phyloP scores from a whole-genome alignment of 192 early-diverging fungal species.

The Entophlyctis luteolus region DNA sequence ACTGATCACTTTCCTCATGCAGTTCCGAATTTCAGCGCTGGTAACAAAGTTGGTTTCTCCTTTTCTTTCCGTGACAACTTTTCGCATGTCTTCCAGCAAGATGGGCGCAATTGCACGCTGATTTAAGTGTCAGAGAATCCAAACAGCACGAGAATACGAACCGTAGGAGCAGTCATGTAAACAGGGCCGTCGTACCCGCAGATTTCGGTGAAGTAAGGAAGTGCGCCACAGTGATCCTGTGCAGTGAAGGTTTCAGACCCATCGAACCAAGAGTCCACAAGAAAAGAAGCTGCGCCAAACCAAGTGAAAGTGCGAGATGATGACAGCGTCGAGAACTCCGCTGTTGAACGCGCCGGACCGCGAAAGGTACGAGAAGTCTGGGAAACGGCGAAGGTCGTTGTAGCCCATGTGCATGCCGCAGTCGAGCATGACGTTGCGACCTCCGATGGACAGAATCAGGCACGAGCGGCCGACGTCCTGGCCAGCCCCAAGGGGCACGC shows the following conservation, averaged over 20 bases:
- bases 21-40: constrained; percentile 79
- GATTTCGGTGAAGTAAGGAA: constrained; percentile 94
- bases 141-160: background rate
- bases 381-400: constrained; percentile 86
- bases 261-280: no score
- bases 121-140: background rate
- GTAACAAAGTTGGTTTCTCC: constrained; percentile 90
- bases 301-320: constrained; percentile 96
- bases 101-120: constrained; percentile 87
- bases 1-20: constrained; percentile 90
- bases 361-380: constrained; percentile 89
- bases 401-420: constrained; percentile 70
- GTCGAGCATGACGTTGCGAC: constrained; percentile 85
- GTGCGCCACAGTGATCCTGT: constrained; percentile 90
- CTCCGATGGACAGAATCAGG: constrained; percentile 87
- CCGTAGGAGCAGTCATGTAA: constrained; percentile 87
- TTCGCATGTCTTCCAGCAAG: constrained; percentile 89
- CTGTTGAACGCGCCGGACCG: constrained; percentile 73
- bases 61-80: constrained; percentile 83
- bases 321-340: constrained; percentile 78
- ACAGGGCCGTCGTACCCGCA: constrained; percentile 93
- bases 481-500: constrained; percentile 73
- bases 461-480: constrained; percentile 94
- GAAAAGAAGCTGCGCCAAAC: no score
- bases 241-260: no score